phyloP scores from a whole-genome alignment of 208 protist species.

The Naegleria lovaniensis region DNA sequence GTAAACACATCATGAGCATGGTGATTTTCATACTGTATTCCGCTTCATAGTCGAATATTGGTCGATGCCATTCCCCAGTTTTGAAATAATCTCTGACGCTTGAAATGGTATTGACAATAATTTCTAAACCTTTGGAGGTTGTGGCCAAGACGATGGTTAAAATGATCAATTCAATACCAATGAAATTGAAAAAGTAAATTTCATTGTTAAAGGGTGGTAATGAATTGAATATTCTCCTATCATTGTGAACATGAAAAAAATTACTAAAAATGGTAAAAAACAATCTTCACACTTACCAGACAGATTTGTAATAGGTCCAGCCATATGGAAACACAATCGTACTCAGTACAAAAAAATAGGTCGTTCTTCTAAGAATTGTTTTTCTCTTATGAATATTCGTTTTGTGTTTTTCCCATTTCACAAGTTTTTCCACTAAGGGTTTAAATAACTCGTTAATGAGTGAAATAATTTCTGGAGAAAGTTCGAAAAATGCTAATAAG shows the following conservation, averaged over 20 bases:
- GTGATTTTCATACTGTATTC: neutral
- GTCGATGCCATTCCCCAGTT: neutral
- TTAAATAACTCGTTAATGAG: neutral
- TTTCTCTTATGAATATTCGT: neutral
- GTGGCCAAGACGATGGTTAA: neutral
- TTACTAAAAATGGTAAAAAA: too few relatives aligned
- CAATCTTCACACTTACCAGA: neutral
- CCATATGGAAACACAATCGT: neutral
- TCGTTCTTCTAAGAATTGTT: neutral
- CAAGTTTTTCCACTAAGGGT: neutral
- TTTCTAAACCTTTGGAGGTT: neutral
- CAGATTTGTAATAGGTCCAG: neutral
- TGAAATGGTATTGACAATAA: neutral
- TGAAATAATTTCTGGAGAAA: constrained; percentile 17
- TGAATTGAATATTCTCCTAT: neutral
- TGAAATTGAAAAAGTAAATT: constrained; percentile 6
- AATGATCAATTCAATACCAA: neutral
- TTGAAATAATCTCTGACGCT: neutral
- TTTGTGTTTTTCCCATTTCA: neutral
- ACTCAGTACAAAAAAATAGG: neutral
- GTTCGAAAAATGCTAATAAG: neutral
- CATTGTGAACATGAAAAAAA: neutral
- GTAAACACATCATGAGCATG: neutral
- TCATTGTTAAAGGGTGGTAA: neutral
- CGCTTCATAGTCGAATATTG: constrained; percentile 16